Conservation (phyloP, 2,329 filamentous ascomycete genomes). For the Talaromyces sp. region DNA sequence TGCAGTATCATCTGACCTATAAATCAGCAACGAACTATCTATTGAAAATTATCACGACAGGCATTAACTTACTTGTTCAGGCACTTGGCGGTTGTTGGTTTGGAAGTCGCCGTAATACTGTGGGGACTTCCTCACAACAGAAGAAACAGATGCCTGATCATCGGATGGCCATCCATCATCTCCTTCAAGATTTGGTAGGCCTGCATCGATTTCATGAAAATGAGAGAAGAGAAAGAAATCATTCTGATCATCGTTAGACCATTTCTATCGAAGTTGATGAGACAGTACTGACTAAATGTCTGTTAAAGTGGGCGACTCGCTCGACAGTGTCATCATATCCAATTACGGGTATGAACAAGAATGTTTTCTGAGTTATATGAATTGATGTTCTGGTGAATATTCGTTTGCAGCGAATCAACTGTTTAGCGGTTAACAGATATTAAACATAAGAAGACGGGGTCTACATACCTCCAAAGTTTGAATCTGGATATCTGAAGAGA, state of each 20-base stretch:
- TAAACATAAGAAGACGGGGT: neutral
- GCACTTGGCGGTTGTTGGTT: neutral
- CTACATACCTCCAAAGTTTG: slow-evolving; percentile 59
- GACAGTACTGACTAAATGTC: slow-evolving; percentile 36
- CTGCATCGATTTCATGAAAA: slow-evolving; percentile 67
- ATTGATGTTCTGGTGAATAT: slow-evolving; percentile 71
- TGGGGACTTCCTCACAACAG: slow-evolving; percentile 30
- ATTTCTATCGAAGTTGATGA: neutral
- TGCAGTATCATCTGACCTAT: slow-evolving; percentile 45
- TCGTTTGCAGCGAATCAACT: slow-evolving; percentile 74
- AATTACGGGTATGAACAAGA: slow-evolving; percentile 74
- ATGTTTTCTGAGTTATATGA: slow-evolving; percentile 68
- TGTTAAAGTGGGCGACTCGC: slow-evolving; percentile 29
- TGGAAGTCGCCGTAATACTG: neutral
- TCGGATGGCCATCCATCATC: slow-evolving; percentile 37
- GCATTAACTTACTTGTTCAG: slow-evolving; percentile 1
- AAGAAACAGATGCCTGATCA: slow-evolving; percentile 32
- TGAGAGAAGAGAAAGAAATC: slow-evolving; percentile 87
- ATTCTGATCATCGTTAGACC: slow-evolving; percentile 44
- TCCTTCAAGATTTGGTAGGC: slow-evolving; percentile 70
- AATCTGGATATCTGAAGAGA: slow-evolving; percentile 72
- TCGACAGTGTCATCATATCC: slow-evolving; percentile 29
- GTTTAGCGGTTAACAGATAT: slow-evolving; percentile 31
- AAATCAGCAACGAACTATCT: neutral
- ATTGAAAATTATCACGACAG: neutral